Conservation (phyloP, 345 rosid genomes). For the Zanthoxylum bungeanum region DNA sequence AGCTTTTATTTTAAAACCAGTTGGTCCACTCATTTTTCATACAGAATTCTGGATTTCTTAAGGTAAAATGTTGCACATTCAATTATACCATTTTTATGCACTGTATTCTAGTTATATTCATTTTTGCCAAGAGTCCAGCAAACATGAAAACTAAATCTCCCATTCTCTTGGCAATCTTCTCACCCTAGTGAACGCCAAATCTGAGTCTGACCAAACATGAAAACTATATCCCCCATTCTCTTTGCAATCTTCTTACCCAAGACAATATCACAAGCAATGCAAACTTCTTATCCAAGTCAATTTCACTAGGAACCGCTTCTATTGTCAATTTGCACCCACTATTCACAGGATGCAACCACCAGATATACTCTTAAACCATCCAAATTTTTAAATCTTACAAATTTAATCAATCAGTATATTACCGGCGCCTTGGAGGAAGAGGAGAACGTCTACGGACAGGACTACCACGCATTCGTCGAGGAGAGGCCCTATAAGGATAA, state of each 20-base stretch:
- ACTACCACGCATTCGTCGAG: conserved; percentile 84
- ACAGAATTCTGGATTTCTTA: too few relatives aligned
- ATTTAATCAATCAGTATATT: too few relatives aligned
- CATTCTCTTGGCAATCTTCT: too few relatives aligned
- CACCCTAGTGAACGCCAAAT: too few relatives aligned
- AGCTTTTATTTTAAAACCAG: not conserved
- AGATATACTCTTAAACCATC: not conserved
- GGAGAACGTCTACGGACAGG: conserved; percentile 91
- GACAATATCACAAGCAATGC: not conserved
- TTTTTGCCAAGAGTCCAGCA: not conserved
- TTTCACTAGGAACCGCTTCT: not conserved
- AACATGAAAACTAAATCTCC: not conserved
- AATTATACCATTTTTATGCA: too few relatives aligned
- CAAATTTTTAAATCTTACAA: not conserved
- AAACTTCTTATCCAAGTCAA: not conserved
- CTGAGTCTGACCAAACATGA: too few relatives aligned
- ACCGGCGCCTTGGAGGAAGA: conserved; percentile 76
- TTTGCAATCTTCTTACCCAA: too few relatives aligned
- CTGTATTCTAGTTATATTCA: not conserved
- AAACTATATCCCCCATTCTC: too few relatives aligned
- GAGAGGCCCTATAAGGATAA: conserved; percentile 55
- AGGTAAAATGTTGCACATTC: too few relatives aligned
- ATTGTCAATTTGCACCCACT: not conserved
- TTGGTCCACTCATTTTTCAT: not conserved
- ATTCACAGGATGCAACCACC: not conserved